Evolutionary conservation across 2,329 filamentous ascomycete genomes (phyloP).

Genomic region (Furcasterigmium sp.): DNA sequence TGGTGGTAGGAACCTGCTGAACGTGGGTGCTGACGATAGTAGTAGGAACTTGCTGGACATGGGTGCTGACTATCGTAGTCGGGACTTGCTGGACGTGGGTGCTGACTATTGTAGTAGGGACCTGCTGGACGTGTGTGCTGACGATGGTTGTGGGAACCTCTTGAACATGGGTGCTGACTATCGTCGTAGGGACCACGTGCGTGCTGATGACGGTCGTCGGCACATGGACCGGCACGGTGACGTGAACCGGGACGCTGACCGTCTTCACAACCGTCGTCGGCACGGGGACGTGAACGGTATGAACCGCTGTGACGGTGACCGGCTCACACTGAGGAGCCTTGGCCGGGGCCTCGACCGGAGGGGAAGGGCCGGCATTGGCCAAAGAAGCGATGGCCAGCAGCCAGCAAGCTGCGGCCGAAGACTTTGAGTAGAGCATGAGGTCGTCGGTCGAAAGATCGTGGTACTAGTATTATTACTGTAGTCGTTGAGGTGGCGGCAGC

Average conservation of each 20-base stretch:
- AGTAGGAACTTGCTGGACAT: constrained; percentile 7
- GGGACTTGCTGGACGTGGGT: constrained; percentile 5
- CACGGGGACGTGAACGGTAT: neutral
- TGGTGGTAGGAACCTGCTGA: constrained; percentile 5
- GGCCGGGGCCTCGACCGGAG: neutral
- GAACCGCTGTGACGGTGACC: neutral
- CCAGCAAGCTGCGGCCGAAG: neutral
- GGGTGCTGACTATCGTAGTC: constrained; percentile 1
- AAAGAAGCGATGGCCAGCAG: neutral
- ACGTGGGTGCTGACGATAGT: constrained; percentile 3
- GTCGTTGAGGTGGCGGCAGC: no score
- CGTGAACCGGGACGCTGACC: neutral
- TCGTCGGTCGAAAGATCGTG: no score
- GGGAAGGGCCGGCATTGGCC: neutral
- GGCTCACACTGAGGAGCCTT: neutral
- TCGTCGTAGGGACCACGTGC: constrained; percentile 4
- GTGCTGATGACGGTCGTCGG: constrained; percentile 7
- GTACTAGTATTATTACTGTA: no score
- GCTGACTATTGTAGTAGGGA: constrained; percentile 6
- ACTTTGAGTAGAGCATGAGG: neutral
- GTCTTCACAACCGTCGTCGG: neutral
- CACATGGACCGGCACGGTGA: neutral
- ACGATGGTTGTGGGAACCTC: constrained; percentile 8
- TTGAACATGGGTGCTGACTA: constrained; percentile 3
- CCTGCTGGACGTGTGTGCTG: constrained; percentile 3